Percentiles rank a stretch among this genome's conserved stretches.
These are phyloP conservation scores for Leccinum variicolor DNA, from an alignment of 768 basidiomycete species.

Conservation along the genomic window DNA sequence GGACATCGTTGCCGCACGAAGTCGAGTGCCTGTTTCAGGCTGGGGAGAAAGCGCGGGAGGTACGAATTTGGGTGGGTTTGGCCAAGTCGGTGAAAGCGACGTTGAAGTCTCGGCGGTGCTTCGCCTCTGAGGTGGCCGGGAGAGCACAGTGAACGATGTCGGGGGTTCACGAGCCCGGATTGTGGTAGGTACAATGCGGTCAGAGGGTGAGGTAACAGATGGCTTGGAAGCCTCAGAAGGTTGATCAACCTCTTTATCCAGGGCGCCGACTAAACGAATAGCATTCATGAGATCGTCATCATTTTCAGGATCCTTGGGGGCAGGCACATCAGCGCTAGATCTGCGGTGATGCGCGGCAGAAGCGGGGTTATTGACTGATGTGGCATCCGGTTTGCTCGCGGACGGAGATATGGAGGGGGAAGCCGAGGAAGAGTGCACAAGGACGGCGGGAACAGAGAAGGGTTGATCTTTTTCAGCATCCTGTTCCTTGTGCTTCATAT, in stretches of 20 bases:
- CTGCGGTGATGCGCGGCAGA: constrained; percentile 12
- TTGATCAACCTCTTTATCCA: constrained; percentile 23
- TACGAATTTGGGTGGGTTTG: neutral
- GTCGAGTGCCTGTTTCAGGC: constrained; percentile 13
- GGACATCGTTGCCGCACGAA: constrained; percentile 6
- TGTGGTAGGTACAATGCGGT: constrained; percentile 47
- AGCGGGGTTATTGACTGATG: neutral
- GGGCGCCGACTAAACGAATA: constrained; percentile 28
- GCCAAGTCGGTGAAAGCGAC: constrained; percentile 11
- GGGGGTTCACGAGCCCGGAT: constrained; percentile 55
- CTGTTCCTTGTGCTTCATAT: constrained; percentile 17
- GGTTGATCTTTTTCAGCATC: constrained; percentile 25
- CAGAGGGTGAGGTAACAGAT: constrained; percentile 1
- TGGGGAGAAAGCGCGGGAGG: constrained; percentile 7
- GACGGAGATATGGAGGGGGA: constrained; percentile 20
- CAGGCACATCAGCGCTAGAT: constrained; percentile 16
- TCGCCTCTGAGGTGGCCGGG: constrained; percentile 45
- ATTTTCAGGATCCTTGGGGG: constrained; percentile 9
- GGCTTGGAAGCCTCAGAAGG: constrained; percentile 2
- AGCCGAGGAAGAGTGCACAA: constrained; percentile 18
- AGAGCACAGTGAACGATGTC: constrained; percentile 60
- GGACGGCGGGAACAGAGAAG: constrained; percentile 27
- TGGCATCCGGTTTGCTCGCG: constrained; percentile 4
- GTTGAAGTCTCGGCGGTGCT: constrained; percentile 17
- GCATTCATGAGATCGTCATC: constrained; percentile 31